Percentiles rank a stretch among this genome's conserved stretches.
Conservation (phyloP, 345 rosid genomes). For the Clarkia xantiana region DNA sequence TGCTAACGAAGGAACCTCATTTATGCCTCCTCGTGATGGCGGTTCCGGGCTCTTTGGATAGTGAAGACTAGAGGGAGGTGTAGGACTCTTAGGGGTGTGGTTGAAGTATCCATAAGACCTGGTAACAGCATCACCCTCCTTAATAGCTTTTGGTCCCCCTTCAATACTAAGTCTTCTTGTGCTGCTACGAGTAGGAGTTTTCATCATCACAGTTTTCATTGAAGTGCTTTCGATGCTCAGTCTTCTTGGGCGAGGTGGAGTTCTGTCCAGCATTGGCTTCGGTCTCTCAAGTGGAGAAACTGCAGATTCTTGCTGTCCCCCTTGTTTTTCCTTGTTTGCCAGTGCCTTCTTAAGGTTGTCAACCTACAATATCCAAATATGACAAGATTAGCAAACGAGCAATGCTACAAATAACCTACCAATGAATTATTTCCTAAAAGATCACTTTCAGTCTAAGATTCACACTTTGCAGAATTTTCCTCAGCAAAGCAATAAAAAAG, state of each 20-base stretch:
- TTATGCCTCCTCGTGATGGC: slow-evolving; percentile 21
- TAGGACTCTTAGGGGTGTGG: slow-evolving; percentile 38
- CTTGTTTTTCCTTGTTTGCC: slow-evolving; percentile 37
- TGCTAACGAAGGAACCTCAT: slow-evolving; percentile 13
- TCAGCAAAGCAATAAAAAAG: too few relatives aligned
- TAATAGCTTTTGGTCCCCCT: slow-evolving; percentile 38
- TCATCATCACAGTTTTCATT: slow-evolving; percentile 25
- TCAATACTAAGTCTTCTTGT: slow-evolving; percentile 53
- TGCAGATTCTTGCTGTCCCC: slow-evolving; percentile 25
- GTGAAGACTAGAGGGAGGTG: slow-evolving; percentile 37
- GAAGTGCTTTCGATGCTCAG: slow-evolving; percentile 41
- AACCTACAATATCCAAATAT: slow-evolving; percentile 31
- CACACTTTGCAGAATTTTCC: not conserved
- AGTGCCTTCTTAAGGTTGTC: slow-evolving; percentile 73
- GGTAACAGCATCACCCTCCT: slow-evolving; percentile 20
- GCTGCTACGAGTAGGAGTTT: slow-evolving; percentile 31
- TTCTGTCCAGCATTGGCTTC: slow-evolving; percentile 28
- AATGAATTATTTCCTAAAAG: not conserved
- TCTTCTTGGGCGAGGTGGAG: slow-evolving; percentile 64
- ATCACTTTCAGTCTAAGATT: not conserved
- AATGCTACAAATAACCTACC: too few relatives aligned
- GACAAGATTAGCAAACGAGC: not conserved
- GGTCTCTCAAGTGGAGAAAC: slow-evolving; percentile 24
- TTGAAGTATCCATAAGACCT: slow-evolving; percentile 14
- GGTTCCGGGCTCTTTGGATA: slow-evolving; percentile 46